Evolutionary conservation across 2,329 filamentous ascomycete genomes (phyloP).

Genomic region (Fusarium incarnatum): DNA sequence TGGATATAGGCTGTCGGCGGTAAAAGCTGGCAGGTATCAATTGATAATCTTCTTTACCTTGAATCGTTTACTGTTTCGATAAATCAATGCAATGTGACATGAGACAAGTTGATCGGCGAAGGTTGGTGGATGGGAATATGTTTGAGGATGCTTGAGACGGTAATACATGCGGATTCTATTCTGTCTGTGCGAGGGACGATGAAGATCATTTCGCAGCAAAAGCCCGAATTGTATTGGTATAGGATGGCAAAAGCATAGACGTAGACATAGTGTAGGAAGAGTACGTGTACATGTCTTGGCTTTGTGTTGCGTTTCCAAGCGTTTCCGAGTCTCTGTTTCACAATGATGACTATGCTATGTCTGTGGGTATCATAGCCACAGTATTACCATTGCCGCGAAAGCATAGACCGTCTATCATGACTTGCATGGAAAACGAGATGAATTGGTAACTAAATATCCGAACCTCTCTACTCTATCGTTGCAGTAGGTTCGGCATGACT

Average conservation of each 20-base stretch:
- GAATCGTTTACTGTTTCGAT: constrained; percentile 13
- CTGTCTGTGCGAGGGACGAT: constrained; percentile 24
- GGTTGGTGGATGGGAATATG: constrained; percentile 9
- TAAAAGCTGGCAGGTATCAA: constrained; percentile 41
- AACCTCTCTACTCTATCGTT: background rate
- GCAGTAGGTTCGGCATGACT: background rate
- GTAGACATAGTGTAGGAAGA: background rate
- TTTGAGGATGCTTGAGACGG: constrained; percentile 30
- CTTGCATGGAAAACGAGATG: constrained; percentile 18
- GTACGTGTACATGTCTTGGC: constrained; percentile 23
- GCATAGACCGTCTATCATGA: constrained; percentile 2
- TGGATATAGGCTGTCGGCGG: constrained; percentile 33
- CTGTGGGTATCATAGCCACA: background rate
- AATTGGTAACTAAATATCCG: background rate
- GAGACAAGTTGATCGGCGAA: constrained; percentile 14
- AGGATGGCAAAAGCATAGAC: background rate
- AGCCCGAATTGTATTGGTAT: constrained; percentile 33
- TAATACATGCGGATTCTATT: constrained; percentile 13
- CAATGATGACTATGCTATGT: constrained; percentile 14
- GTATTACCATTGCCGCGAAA: background rate
- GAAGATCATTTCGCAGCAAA: constrained; percentile 32
- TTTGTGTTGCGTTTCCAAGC: constrained; percentile 13
- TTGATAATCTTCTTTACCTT: constrained; percentile 39
- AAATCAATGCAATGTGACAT: constrained; percentile 7
- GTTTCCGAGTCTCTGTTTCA: constrained; percentile 34